Evolutionary conservation across 495 filamentous ascomycete species (phyloP).

Genomic region (Jackrogersella multiformis): DNA sequence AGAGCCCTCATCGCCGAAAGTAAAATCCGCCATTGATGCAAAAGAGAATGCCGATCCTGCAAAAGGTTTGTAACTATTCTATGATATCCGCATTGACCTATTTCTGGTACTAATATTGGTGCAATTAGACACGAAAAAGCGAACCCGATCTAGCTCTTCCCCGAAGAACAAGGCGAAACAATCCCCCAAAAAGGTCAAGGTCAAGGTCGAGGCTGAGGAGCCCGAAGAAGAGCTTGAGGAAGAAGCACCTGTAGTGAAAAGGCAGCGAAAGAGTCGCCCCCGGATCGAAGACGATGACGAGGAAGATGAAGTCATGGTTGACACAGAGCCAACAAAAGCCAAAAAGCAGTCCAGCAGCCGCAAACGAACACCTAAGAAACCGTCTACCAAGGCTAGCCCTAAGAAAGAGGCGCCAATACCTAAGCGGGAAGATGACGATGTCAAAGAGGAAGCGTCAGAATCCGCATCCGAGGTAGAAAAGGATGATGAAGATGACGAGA

Average conservation of each 20-base stretch:
- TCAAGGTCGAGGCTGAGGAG: slow-evolving; percentile 39
- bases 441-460: slow-evolving; percentile 61
- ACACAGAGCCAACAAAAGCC: slow-evolving; percentile 38
- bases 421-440: slow-evolving; percentile 43
- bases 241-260: slow-evolving; percentile 64
- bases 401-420: slow-evolving; percentile 39
- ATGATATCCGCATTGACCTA: not conserved
- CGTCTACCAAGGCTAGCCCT: slow-evolving; percentile 19
- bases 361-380: slow-evolving; percentile 42
- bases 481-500: slow-evolving; percentile 74
- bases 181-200: slow-evolving; percentile 39
- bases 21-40: slow-evolving; percentile 40
- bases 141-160: slow-evolving; percentile 43
- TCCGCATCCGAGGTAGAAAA: slow-evolving; percentile 61
- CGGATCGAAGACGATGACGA: slow-evolving; percentile 55
- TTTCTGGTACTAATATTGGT: slow-evolving; percentile 1
- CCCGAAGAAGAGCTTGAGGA: slow-evolving; percentile 56
- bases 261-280: slow-evolving; percentile 53
- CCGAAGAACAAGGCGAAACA: slow-evolving; percentile 29
- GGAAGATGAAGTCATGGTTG: slow-evolving; percentile 54
- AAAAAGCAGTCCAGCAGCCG: slow-evolving; percentile 35
- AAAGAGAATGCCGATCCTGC: slow-evolving; percentile 44
- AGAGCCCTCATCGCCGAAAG: slow-evolving; percentile 27
- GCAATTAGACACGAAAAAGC: slow-evolving; percentile 55
- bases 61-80: slow-evolving; percentile 44